Conservation (phyloP, 331 rosid genomes). For the Pyrus hybrid region DNA sequence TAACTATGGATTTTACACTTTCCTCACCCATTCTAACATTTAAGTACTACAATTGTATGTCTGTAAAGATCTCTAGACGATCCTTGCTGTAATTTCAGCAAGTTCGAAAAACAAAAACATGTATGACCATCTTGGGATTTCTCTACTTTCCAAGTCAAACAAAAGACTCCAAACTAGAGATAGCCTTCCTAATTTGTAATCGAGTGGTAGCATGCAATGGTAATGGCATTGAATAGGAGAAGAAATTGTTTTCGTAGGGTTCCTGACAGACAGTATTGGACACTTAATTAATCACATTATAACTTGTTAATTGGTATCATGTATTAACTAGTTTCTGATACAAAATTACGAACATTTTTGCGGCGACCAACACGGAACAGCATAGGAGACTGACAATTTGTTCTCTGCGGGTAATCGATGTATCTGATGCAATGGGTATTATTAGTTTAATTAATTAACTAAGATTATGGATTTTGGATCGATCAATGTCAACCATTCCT, state of each 20-base stretch:
- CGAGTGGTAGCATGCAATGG: background rate
- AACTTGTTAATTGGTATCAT: background rate
- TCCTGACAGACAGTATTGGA: slow-evolving; percentile 53
- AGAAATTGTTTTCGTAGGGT: slow-evolving; percentile 24
- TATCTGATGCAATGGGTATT: slow-evolving; percentile 10
- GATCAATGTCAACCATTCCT: slow-evolving; percentile 33
- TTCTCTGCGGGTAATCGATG: slow-evolving; percentile 22
- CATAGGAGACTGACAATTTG: slow-evolving; percentile 34
- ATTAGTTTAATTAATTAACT: slow-evolving; percentile 5
- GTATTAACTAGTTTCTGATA: background rate
- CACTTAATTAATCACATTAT: background rate
- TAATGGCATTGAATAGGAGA: background rate
- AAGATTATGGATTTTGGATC: background rate
- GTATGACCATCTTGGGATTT: background rate
- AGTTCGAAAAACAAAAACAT: too few relatives aligned
- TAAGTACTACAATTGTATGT: too few relatives aligned
- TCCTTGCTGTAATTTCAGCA: too few relatives aligned
- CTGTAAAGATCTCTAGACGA: too few relatives aligned
- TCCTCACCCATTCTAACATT: too few relatives aligned
- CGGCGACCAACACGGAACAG: slow-evolving; percentile 37
- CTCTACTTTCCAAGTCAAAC: slow-evolving; percentile 26
- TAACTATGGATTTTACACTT: too few relatives aligned
- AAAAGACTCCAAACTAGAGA: slow-evolving; percentile 8
- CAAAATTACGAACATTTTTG: slow-evolving; percentile 3
- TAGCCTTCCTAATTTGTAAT: background rate